These are phyloP conservation scores for Punctularia strigosozonata DNA, from an alignment of 768 basidiomycete genomes.

Conservation along the genomic window DNA sequence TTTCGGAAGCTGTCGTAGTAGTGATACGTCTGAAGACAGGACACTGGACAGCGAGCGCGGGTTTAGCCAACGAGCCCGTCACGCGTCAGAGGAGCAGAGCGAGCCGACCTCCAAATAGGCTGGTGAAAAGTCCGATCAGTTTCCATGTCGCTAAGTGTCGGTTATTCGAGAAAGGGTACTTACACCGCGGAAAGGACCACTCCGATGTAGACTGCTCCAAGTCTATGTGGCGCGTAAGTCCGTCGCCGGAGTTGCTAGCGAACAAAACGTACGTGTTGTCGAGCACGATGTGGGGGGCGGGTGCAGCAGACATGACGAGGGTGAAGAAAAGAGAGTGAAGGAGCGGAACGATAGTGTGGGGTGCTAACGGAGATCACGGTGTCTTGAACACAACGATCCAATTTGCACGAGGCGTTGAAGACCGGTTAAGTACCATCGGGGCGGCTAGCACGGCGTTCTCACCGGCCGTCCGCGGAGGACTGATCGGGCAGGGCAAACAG, in stretches of 20 bases:
- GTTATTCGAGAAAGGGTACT: background rate
- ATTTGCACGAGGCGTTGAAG: no score
- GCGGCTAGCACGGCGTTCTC: no score
- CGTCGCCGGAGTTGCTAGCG: background rate
- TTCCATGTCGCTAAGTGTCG: background rate
- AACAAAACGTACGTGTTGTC: background rate
- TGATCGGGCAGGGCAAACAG: no score
- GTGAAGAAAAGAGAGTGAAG: background rate
- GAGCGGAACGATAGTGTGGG: background rate
- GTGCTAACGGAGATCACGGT: no score
- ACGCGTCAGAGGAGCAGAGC: background rate
- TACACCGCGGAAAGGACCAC: background rate
- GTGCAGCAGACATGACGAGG: background rate
- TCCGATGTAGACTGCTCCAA: background rate
- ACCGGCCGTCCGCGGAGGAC: no score
- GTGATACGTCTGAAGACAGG: constrained; percentile 41
- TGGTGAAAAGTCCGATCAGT: background rate
- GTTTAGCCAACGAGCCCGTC: no score
- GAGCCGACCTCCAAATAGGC: background rate
- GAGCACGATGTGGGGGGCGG: background rate
- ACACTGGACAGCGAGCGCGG: constrained; percentile 23
- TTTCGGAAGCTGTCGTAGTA: constrained; percentile 37
- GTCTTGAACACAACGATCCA: no score
- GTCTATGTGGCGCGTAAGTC: background rate
- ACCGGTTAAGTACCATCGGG: no score